phyloP scores from a whole-genome alignment of 2,329 filamentous ascomycete species.

The Atkinsonella texensis region DNA sequence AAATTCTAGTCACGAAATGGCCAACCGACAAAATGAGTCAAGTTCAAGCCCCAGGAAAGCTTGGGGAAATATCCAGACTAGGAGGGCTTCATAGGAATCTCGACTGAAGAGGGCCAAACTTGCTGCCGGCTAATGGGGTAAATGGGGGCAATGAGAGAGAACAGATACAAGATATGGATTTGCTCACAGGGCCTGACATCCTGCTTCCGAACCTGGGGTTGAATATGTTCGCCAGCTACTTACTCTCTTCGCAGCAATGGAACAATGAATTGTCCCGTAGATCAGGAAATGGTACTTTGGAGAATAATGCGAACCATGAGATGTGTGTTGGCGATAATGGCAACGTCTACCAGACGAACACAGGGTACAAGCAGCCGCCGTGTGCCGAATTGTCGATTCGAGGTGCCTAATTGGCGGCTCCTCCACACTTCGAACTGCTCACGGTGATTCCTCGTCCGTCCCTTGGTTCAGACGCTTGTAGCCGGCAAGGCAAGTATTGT shows the following conservation, averaged over 20 bases:
- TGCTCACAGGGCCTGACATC: neutral
- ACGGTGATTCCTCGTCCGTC: neutral
- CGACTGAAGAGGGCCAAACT: neutral
- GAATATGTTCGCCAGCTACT: neutral
- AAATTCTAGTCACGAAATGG: neutral
- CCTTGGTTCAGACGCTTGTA: neutral
- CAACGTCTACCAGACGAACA: neutral
- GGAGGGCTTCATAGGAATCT: neutral
- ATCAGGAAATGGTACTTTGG: neutral
- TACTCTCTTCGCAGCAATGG: neutral
- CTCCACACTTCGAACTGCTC: neutral
- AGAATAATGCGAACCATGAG: neutral
- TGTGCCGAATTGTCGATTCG: neutral
- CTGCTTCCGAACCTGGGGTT: neutral
- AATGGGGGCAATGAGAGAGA: neutral
- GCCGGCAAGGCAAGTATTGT: neutral
- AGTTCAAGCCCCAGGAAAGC: neutral
- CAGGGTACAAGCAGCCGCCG: neutral
- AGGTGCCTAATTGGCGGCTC: neutral
- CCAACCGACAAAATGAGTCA: constrained; percentile 1
- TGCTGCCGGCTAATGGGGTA: neutral
- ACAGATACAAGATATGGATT: neutral
- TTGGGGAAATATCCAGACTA: neutral
- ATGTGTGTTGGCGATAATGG: neutral
- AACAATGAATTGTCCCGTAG: constrained; percentile 2